Conservation (phyloP, 192 early-diverging fungal species). For the Entomortierella chlamydospora region DNA sequence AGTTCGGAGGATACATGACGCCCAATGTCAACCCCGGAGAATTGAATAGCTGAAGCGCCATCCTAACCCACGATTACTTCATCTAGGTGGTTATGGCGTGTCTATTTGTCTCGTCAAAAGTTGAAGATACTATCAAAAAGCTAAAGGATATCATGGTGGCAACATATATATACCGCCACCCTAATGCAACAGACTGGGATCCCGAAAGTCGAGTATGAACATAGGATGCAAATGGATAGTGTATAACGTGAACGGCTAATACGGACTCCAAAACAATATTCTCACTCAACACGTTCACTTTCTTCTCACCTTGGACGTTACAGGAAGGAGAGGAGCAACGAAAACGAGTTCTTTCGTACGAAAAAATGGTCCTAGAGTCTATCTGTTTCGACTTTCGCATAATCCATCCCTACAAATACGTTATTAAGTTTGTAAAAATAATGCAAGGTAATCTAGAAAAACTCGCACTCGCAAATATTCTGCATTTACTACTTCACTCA, state of each 20-base stretch:
- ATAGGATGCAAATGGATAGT: not conserved
- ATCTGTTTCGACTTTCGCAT: slow-evolving; percentile 88
- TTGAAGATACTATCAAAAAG: slow-evolving; percentile 90
- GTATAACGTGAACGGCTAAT: too few relatives aligned
- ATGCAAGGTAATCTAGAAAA: slow-evolving; percentile 64
- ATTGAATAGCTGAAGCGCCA: too few relatives aligned
- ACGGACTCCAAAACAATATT: not conserved
- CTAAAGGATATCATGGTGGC: slow-evolving; percentile 82
- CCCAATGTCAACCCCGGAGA: too few relatives aligned
- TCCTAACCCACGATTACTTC: too few relatives aligned
- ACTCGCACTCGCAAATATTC: too few relatives aligned
- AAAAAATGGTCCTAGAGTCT: slow-evolving; percentile 80
- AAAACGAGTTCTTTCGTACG: slow-evolving; percentile 70
- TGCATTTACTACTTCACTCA: not conserved
- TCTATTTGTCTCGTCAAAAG: slow-evolving; percentile 85
- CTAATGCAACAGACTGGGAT: slow-evolving; percentile 64
- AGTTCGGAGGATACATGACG: too few relatives aligned
- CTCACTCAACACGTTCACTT: not conserved
- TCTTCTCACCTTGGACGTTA: not conserved
- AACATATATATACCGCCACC: slow-evolving; percentile 64
- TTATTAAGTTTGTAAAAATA: slow-evolving; percentile 78
- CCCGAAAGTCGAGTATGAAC: slow-evolving; percentile 60
- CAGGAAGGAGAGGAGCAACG: slow-evolving; percentile 77
- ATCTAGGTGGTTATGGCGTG: slow-evolving; percentile 64
- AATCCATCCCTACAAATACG: slow-evolving; percentile 73